These are phyloP conservation scores for Schizophyllum amplum DNA, from an alignment of 1,284 basidiomycete species.

Conservation along the genomic window DNA sequence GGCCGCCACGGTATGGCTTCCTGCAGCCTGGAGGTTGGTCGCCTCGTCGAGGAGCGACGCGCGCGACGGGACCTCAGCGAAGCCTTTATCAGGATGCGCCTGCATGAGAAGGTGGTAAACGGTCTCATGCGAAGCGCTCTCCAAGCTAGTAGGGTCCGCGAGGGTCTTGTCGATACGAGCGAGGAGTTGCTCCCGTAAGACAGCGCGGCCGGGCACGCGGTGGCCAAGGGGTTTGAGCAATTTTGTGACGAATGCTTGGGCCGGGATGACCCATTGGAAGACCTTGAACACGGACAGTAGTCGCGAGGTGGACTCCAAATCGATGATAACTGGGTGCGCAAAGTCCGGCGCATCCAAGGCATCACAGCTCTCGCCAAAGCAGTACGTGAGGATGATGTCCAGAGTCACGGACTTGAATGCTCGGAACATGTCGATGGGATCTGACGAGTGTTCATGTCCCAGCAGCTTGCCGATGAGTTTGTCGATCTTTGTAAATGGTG, in stretches of 20 bases:
- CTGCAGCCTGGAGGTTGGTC: conserved; percentile 24
- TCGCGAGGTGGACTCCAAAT: conserved; percentile 18
- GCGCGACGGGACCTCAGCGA: conserved; percentile 19
- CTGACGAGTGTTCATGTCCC: conserved; percentile 6
- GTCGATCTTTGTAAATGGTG: conserved; percentile 18
- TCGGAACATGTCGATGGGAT: conserved; percentile 23
- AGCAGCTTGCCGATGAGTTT: conserved; percentile 18
- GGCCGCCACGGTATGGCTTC: conserved; percentile 29
- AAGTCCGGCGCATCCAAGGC: conserved; percentile 23
- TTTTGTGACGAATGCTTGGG: conserved; percentile 16
- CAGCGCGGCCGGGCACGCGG: conserved; percentile 13
- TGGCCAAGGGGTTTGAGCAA: conserved; percentile 19
- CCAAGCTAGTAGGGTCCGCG: conserved; percentile 17
- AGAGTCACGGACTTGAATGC: conserved; percentile 27
- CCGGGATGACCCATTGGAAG: conserved; percentile 19
- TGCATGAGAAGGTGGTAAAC: conserved; percentile 22
- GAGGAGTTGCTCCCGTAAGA: conserved; percentile 12
- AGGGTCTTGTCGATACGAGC: conserved; percentile 26
- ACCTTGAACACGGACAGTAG: conserved; percentile 22
- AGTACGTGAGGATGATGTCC: conserved; percentile 29
- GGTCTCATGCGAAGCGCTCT: conserved; percentile 17
- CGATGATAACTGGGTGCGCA: conserved; percentile 20
- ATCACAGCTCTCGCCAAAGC: conserved; percentile 22
- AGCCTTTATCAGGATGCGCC: conserved; percentile 14
- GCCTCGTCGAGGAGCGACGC: conserved; percentile 28